Evolutionary conservation across 1,284 basidiomycete species (phyloP).

Genomic region (Flammula alnicola): DNA sequence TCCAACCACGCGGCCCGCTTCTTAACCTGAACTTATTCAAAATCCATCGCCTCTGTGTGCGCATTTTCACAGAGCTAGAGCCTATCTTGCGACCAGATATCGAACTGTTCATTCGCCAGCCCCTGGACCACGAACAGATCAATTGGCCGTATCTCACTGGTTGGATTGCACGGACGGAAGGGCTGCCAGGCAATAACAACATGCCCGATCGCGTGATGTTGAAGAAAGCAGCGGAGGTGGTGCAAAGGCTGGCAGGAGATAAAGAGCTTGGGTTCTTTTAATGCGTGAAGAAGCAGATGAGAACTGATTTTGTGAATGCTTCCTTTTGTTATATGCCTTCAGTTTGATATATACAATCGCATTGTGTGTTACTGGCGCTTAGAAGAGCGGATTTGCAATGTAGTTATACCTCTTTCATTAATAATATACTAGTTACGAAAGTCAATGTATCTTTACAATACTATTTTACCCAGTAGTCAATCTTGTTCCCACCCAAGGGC

Average conservation of each 20-base stretch:
- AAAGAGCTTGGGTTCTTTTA: background rate
- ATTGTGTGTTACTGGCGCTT: too few species aligned
- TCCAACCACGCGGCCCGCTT: background rate
- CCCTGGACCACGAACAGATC: background rate
- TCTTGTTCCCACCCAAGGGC: too few species aligned
- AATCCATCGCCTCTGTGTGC: constrained; percentile 1
- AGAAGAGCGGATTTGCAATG: too few species aligned
- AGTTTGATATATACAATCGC: too few species aligned
- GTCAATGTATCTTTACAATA: too few species aligned
- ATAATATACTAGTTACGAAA: too few species aligned
- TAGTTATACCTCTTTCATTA: too few species aligned
- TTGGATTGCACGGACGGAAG: constrained; percentile 1
- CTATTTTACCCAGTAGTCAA: too few species aligned
- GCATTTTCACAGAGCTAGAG: background rate
- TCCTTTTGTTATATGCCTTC: too few species aligned
- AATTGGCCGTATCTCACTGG: constrained; percentile 4
- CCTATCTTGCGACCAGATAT: background rate
- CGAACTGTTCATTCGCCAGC: background rate
- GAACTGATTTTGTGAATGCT: constrained; percentile 4
- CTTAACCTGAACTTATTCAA: constrained; percentile 2
- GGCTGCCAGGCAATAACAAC: background rate
- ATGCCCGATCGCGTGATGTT: background rate
- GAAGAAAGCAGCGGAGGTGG: constrained; percentile 3
- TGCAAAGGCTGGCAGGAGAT: constrained; percentile 1
- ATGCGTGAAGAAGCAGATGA: constrained; percentile 1